Conservation (phyloP, 2,329 filamentous ascomycete species). For the Penicillium decumbens region DNA sequence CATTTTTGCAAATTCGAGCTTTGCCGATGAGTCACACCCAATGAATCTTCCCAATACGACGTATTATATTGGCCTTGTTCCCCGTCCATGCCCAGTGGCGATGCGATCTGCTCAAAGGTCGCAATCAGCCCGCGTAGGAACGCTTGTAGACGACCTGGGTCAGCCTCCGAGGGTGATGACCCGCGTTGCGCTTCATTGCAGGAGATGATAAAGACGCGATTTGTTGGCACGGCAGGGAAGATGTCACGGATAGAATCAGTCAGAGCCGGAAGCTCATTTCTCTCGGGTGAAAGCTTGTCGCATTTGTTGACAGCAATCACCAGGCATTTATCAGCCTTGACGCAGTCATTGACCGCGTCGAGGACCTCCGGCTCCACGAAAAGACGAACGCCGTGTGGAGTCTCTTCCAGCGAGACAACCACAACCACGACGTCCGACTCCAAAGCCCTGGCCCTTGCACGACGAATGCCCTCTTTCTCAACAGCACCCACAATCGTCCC, state of each 20-base stretch:
- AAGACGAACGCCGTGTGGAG: constrained; percentile 28
- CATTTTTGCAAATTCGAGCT: constrained; percentile 73
- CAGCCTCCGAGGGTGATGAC: constrained; percentile 25
- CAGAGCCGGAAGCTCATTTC: constrained; percentile 18
- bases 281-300: constrained; percentile 43
- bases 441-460: constrained; percentile 73
- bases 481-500: constrained; percentile 59
- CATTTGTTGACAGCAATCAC: constrained; percentile 59
- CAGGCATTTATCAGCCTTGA: constrained; percentile 49
- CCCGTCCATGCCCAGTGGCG: constrained; percentile 33
- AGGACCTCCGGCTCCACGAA: constrained; percentile 54
- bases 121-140: constrained; percentile 65
- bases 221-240: constrained; percentile 41
- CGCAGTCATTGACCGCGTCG: constrained; percentile 50
- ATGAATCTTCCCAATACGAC: constrained; percentile 70
- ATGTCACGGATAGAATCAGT: constrained; percentile 39
- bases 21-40: constrained; percentile 89
- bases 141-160: constrained; percentile 62
- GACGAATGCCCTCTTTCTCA: constrained; percentile 83
- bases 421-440: constrained; percentile 83
- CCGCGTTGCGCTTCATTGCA: constrained; percentile 57
- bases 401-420: constrained; percentile 66
- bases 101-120: constrained; percentile 55
- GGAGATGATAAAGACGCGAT: constrained; percentile 62
- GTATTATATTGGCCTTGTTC: constrained; percentile 49